phyloP scores from a whole-genome alignment of 2,329 filamentous ascomycete species.

The Penicillium sp. region DNA sequence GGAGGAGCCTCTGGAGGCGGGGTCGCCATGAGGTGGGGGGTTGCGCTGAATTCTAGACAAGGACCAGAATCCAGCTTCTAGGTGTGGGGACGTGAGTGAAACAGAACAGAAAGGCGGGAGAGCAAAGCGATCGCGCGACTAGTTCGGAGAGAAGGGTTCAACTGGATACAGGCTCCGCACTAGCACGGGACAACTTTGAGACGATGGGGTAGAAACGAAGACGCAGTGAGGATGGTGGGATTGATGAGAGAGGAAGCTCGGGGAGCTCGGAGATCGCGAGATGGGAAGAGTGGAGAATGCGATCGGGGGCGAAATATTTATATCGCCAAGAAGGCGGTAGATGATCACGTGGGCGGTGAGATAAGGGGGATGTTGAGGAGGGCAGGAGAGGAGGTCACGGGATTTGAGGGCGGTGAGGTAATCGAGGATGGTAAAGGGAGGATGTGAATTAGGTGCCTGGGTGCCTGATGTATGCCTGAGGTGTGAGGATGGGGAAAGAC shows the following conservation, averaged over 20 bases:
- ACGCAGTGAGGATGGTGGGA: slow-evolving; percentile 19
- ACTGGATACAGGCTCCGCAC: slow-evolving; percentile 38
- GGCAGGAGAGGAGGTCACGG: slow-evolving; percentile 13
- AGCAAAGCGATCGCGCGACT: slow-evolving; percentile 28
- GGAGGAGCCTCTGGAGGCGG: slow-evolving; percentile 46
- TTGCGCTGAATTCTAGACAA: slow-evolving; percentile 19
- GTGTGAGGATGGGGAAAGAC: slow-evolving; percentile 9
- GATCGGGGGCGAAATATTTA: slow-evolving; percentile 43
- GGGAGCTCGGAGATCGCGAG: slow-evolving; percentile 31
- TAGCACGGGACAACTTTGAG: slow-evolving; percentile 34
- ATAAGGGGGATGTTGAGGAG: slow-evolving; percentile 1
- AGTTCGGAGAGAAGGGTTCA: slow-evolving; percentile 30
- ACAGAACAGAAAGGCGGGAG: slow-evolving; percentile 15
- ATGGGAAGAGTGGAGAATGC: slow-evolving; percentile 42
- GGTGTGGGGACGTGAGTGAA: not conserved
- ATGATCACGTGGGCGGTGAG: slow-evolving; percentile 42
- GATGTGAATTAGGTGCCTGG: not conserved
- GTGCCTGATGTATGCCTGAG: slow-evolving; percentile 16
- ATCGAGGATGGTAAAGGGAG: slow-evolving; percentile 5
- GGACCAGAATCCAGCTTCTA: slow-evolving; percentile 22
- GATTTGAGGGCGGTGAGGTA: slow-evolving; percentile 3
- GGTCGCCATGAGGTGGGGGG: slow-evolving; percentile 41
- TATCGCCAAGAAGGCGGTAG: slow-evolving; percentile 46
- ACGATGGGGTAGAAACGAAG: slow-evolving; percentile 19
- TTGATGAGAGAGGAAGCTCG: slow-evolving; percentile 18